Conservation (phyloP, 257 asterid genomes). For the Ajuga chamaepitys region DNA sequence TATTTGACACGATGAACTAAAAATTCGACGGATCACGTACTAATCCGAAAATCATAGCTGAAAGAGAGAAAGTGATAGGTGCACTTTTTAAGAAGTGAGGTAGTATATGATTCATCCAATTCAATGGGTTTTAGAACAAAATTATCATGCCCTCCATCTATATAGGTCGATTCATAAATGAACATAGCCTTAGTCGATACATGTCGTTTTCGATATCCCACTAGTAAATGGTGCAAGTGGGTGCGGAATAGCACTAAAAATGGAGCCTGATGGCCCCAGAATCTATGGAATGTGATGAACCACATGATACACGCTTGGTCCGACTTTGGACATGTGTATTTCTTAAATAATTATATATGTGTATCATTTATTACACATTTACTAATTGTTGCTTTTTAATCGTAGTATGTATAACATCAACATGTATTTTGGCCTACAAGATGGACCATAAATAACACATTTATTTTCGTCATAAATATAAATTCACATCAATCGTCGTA, state of each 20-base stretch:
- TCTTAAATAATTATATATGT: background rate
- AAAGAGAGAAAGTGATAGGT: too few species aligned
- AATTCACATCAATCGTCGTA: too few species aligned
- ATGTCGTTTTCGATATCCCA: slow-evolving; percentile 2
- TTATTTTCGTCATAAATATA: too few species aligned
- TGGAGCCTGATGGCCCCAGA: background rate
- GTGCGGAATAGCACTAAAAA: background rate
- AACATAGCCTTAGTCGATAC: too few species aligned
- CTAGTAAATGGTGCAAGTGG: slow-evolving; percentile 17
- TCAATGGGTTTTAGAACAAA: too few species aligned
- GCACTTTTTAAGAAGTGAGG: too few species aligned
- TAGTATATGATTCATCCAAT: too few species aligned
- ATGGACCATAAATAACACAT: background rate
- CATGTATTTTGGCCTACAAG: background rate
- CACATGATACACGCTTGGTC: slow-evolving; percentile 20
- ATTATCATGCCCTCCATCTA: too few species aligned
- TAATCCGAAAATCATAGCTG: too few species aligned
- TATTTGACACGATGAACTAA: too few species aligned
- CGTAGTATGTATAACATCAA: background rate
- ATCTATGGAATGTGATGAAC: slow-evolving; percentile 33
- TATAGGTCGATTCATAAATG: too few species aligned
- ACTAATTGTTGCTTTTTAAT: background rate
- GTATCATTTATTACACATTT: background rate
- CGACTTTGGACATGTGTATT: background rate
- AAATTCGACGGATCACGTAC: too few species aligned